Evolutionary conservation across 345 rosid genomes (phyloP).

Genomic region (Aquilaria yunnanensis): DNA sequence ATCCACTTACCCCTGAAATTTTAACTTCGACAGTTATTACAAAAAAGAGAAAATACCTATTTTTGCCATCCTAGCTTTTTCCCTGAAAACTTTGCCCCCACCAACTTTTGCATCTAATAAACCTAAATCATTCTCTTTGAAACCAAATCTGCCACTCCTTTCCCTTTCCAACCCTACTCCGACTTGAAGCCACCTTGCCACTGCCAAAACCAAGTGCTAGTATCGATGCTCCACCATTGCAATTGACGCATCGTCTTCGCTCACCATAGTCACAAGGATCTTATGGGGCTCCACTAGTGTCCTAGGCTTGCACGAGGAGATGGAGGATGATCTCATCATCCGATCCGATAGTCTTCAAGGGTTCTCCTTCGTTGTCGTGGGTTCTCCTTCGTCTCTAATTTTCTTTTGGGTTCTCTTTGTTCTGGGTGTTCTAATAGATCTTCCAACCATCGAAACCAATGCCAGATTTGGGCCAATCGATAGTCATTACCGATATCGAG

Average conservation of each 20-base stretch:
- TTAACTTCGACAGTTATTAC: no score
- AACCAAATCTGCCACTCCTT: no score
- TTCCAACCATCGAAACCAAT: constrained; percentile 79
- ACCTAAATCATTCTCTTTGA: no score
- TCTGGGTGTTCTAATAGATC: constrained; percentile 29
- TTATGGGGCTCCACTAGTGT: constrained; percentile 67
- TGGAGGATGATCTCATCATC: constrained; percentile 73
- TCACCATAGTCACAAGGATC: constrained; percentile 47
- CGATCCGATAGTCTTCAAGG: constrained; percentile 68
- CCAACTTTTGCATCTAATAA: no score
- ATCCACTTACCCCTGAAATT: no score
- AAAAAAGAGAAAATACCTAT: no score
- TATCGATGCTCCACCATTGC: constrained; percentile 71
- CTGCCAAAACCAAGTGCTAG: constrained; percentile 24
- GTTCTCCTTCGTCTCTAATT: no score
- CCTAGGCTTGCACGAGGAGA: constrained; percentile 85
- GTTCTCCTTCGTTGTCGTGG: constrained; percentile 80
- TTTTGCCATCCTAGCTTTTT: no score
- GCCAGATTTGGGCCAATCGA: constrained; percentile 66
- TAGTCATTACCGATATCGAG: constrained; percentile 52
- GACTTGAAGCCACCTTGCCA: constrained; percentile 15
- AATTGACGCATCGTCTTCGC: constrained; percentile 66
- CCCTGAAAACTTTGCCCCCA: no score
- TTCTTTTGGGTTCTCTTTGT: no score
- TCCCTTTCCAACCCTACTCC: constrained; percentile 8